Evolutionary conservation across 1,284 basidiomycete species (phyloP), one percentile per base, ranked within the genome.

Genomic region (Leccinum pallidistipes): DNA sequence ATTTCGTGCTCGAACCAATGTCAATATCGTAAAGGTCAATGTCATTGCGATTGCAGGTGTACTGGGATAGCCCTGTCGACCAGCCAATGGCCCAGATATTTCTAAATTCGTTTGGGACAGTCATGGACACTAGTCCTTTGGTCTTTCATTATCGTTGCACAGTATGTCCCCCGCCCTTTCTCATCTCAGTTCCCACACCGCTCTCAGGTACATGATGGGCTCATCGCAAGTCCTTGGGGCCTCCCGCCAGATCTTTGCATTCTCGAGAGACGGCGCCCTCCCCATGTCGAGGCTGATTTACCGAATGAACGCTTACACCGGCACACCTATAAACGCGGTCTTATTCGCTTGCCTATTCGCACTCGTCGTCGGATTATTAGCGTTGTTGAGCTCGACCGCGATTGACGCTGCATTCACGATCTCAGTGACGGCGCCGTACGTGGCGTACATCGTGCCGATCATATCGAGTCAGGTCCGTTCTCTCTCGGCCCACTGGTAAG

Each of bases 81-180:
- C 32, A 54, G 53, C 53, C 53, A n/a, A 38, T 54, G 8, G 34
- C 53, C 2, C 53, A 36, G 21, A 54, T 54, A 54, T 54, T 54
- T 24, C 14, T 54, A 18, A 54, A 36, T 54, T 54, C 53, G 1
- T 54, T 54, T 24, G n/a, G 53, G 53, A 34, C n/a, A 54, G 12
- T n/a, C 31, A 5, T 54, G 52, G 52, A 36, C 52, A 21, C 52
- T 54, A 12, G 8, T 58, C 12, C 10, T 66, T 21, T 73, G 62
- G 70, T 63, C 65, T 10, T 62, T 69, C 27, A 58, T 71, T n/a
- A 65, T 71, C 18, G 18, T 71, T 12, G 65, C 61, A 8, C 70
- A 71, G 70, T 73, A 32, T 32, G 53, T 55, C 34, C 27, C 11
- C 16, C n/a, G 21, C 18, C n/a, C 4, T 24, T 36, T 18, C 53